Base-by-base conservation (phyloP, 306 rosid species). In the Lagenaria siceraria region DNA sequence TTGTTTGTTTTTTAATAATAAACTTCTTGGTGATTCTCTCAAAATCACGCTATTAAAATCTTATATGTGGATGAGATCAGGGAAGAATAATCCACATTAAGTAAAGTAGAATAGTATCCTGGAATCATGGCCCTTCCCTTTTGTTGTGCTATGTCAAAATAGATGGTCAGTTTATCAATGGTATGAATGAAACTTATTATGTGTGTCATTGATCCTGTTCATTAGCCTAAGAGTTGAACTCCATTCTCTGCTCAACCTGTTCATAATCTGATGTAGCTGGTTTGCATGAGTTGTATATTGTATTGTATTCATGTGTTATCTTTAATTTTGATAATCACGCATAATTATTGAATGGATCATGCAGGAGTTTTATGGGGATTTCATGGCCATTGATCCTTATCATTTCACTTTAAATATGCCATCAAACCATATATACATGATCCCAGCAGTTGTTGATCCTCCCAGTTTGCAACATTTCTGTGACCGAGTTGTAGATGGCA, bases 321-420 rank as follows among this genome's bases (percentile, higher is more conserved):
- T 48, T 71, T 14, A 27, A 46, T 48, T 25, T 25, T 49, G 12
- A 49, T 25, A 31, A 72, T 25, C 14, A 53, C 73, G 85, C 31
- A 70, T 74, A 64, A 29, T 78, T 80, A 10, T 85, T 82, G 36
- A 58, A 78, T 48, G 83, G 56, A 78, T 81, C 82, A 75, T 83
- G 87, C 93, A 95, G 97, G 97, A 95, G 85, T 89, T 89, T 84
- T 95, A 95, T 80, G 93, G 87, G 8, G 98, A 94, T 81, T 95
- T 90, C 74, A 87, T 95, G 80, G 95, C 98, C 3, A 65, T 83
- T 71, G 98, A 92, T 90, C 92, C 93, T 38, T 92, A 84, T 83
- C 98, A 95, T 85, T 95, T 90, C 89, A 87, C 91, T 80, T 81
- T 95, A 83, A 89, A 95, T 64, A 70, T 95, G 66, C 86, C 90